phyloP scores from a whole-genome alignment of 2,329 filamentous ascomycete species.

The Hymenoscyphus occultus region DNA sequence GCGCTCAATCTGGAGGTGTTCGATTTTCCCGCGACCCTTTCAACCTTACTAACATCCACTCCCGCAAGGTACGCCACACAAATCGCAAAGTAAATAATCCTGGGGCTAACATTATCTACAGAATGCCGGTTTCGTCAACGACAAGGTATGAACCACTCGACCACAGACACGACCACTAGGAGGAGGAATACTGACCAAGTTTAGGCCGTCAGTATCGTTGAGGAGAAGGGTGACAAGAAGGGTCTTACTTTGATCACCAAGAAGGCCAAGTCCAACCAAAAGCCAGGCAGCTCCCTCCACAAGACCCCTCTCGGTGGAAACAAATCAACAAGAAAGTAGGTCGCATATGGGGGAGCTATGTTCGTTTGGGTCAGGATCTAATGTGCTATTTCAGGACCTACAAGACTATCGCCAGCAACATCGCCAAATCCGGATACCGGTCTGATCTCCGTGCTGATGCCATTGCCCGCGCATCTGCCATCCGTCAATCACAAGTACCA shows the following conservation, averaged over 20 bases:
- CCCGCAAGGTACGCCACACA: constrained; percentile 68
- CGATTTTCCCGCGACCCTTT: constrained; percentile 93
- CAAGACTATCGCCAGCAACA: constrained; percentile 78
- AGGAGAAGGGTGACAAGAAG: constrained; percentile 64
- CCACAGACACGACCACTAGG: background rate
- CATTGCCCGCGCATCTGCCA: constrained; percentile 81
- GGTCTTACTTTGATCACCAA: constrained; percentile 81
- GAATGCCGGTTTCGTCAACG: constrained; percentile 91
- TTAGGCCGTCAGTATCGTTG: constrained; percentile 74
- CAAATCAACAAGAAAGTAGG: constrained; percentile 79
- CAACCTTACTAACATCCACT: constrained; percentile 89
- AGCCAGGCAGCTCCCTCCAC: constrained; percentile 66
- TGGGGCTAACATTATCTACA: constrained; percentile 40
- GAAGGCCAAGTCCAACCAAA: constrained; percentile 69
- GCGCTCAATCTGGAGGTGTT: constrained; percentile 71
- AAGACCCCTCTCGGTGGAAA: constrained; percentile 67
- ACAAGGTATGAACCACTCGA: constrained; percentile 64
- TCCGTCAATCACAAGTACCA: constrained; percentile 74
- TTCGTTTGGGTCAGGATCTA: constrained; percentile 10
- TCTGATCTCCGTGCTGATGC: constrained; percentile 72
- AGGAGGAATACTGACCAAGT: constrained; percentile 25
- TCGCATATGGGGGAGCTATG: constrained; percentile 28
- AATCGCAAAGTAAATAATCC: background rate
- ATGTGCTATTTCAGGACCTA: constrained; percentile 63
- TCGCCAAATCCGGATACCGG: constrained; percentile 84